phyloP scores from a whole-genome alignment of 2,329 filamentous ascomycete genomes.

The Leptodontidium sp. region DNA sequence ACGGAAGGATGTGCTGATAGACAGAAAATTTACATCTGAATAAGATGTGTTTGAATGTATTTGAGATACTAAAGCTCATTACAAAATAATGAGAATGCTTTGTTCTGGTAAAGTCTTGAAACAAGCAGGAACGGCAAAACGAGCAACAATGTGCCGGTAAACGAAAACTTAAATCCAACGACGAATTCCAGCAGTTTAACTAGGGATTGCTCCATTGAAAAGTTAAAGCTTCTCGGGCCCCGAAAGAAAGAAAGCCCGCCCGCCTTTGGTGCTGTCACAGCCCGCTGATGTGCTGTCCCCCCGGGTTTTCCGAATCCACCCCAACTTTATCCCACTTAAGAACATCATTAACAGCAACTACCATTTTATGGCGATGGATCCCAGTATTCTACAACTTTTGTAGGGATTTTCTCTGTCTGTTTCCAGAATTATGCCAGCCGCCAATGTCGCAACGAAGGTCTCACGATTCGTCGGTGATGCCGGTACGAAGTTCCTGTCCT shows the following conservation, averaged over 20 bases:
- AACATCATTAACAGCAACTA: background rate
- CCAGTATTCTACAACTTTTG: background rate
- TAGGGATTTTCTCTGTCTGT: no score
- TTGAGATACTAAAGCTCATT: no score
- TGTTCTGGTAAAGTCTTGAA: no score
- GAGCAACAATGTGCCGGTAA: no score
- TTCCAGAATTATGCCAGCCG: background rate
- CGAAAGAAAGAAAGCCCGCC: background rate
- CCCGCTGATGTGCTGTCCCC: background rate
- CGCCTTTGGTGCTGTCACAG: background rate
- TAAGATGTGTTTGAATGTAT: no score
- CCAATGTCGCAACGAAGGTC: background rate
- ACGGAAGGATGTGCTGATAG: background rate
- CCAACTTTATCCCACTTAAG: conserved; percentile 10
- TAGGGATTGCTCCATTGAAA: background rate
- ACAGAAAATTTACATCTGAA: no score
- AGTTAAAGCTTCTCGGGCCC: background rate
- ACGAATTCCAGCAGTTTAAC: no score
- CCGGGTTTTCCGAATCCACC: background rate
- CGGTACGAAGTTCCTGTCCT: background rate
- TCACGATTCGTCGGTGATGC: conserved; percentile 21
- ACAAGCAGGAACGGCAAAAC: no score
- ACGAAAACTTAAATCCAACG: no score
- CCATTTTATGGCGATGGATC: background rate
- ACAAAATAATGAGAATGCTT: no score